phyloP scores from a whole-genome alignment of 2,329 filamentous ascomycete species.

The Dactylellina sp. region DNA sequence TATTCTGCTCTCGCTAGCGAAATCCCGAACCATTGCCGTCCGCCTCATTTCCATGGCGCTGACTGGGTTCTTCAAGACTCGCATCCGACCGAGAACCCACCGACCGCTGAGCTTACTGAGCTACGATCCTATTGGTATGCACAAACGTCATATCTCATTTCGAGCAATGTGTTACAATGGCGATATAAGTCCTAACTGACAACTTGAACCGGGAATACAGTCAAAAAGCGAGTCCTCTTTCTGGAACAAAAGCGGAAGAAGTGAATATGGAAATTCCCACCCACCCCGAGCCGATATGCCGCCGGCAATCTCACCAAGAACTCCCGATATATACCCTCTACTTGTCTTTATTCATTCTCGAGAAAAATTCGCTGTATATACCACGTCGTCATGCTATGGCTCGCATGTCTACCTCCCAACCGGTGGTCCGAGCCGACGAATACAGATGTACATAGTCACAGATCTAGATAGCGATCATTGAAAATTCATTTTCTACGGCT shows the following conservation, averaged over 20 bases:
- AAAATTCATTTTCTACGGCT: no score
- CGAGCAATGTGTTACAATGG: background rate
- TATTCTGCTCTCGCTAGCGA: slow-evolving; percentile 69
- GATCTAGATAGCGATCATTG: no score
- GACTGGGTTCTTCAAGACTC: slow-evolving; percentile 96
- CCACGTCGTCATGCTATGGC: background rate
- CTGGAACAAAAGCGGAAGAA: slow-evolving; percentile 84
- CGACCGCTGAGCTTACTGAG: slow-evolving; percentile 96
- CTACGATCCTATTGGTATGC: slow-evolving; percentile 93
- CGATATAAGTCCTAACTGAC: slow-evolving; percentile 6
- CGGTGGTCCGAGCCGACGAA: background rate
- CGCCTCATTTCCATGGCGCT: slow-evolving; percentile 98
- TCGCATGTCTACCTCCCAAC: background rate
- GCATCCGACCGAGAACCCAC: slow-evolving; percentile 82
- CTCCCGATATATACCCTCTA: background rate
- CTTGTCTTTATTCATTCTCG: background rate
- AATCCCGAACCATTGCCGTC: slow-evolving; percentile 91
- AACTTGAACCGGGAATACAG: slow-evolving; percentile 65
- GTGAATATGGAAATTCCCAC: slow-evolving; percentile 17
- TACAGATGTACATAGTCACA: background rate
- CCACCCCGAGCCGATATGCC: background rate
- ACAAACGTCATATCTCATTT: background rate
- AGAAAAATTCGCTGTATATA: slow-evolving; percentile 1
- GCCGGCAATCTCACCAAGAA: background rate
- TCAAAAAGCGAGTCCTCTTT: slow-evolving; percentile 95